These are phyloP conservation scores for Diaporthe destruens DNA, from an alignment of 2,329 filamentous ascomycete species.

Conservation along the genomic window DNA sequence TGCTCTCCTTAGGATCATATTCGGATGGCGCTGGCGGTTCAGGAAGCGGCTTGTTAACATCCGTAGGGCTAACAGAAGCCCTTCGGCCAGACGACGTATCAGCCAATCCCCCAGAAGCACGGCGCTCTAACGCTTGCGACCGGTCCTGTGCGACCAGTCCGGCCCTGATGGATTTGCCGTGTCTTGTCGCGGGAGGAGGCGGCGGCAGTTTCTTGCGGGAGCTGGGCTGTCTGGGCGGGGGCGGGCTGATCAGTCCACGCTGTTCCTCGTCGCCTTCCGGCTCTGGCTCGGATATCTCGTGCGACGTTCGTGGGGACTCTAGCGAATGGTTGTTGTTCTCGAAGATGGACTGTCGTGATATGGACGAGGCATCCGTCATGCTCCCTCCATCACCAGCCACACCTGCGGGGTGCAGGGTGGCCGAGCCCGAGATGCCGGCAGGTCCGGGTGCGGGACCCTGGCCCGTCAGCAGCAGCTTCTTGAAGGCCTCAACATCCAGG, in stretches of 20 bases:
- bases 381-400: conserved; percentile 58
- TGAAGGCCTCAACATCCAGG: conserved; percentile 84
- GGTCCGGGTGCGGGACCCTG: conserved; percentile 57
- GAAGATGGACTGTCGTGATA: conserved; percentile 70
- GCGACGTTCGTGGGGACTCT: conserved; percentile 70
- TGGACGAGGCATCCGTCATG: conserved; percentile 69
- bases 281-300: conserved; percentile 67
- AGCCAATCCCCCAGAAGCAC: conserved; percentile 42
- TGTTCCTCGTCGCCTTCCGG: conserved; percentile 63
- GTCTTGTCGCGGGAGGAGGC: conserved; percentile 78
- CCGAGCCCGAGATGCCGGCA: conserved; percentile 43
- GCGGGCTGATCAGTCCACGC: conserved; percentile 49
- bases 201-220: conserved; percentile 75
- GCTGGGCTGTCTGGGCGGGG: conserved; percentile 45
- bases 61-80: conserved; percentile 54
- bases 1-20: conserved; percentile 63
- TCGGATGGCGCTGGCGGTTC: conserved; percentile 61
- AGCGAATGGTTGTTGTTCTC: conserved; percentile 54
- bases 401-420: conserved; percentile 44
- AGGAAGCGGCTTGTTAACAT: conserved; percentile 74
- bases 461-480: conserved; percentile 80
- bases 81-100: conserved; percentile 48
- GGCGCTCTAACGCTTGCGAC: conserved; percentile 44
- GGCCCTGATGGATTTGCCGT: conserved; percentile 78
- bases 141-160: conserved; percentile 52